Evolutionary conservation across 345 rosid genomes (phyloP).

Genomic region (Rubroshorea leprosula): DNA sequence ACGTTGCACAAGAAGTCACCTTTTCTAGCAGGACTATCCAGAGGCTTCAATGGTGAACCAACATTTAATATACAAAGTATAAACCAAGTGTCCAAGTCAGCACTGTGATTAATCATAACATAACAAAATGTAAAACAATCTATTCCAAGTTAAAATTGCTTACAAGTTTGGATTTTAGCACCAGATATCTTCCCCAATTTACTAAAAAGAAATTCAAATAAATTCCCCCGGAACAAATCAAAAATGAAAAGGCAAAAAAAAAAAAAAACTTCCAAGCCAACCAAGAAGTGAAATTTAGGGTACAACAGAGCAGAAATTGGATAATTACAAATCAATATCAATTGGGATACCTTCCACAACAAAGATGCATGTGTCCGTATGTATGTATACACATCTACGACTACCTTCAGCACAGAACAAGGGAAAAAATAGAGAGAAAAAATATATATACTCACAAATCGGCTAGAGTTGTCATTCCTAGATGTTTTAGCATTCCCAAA

Average conservation of each 20-base stretch:
- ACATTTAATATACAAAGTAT: constrained; percentile 13
- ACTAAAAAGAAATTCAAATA: constrained; percentile 80
- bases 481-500: constrained; percentile 98
- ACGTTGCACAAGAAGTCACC: constrained; percentile 46
- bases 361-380: no score
- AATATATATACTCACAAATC: constrained; percentile 62
- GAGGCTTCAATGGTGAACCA: constrained; percentile 18
- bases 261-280: background rate
- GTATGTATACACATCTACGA: background rate
- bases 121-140: constrained; percentile 1
- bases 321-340: background rate
- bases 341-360: background rate
- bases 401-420: constrained; percentile 3
- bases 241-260: background rate
- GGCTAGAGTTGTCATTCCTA: constrained; percentile 82
- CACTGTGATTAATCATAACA: constrained; percentile 10
- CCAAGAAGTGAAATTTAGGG: background rate
- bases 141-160: constrained; percentile 27
- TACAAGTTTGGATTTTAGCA: constrained; percentile 84
- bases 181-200: constrained; percentile 73
- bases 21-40: constrained; percentile 79
- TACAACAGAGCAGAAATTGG: background rate
- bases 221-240: constrained; percentile 62
- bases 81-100: constrained; percentile 22
- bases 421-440: constrained; percentile 1